A percentile compares a stretch with the other conserved stretches of the same genome.
Conservation (phyloP, 495 filamentous ascomycete genomes). For the Penicillium lagena region DNA sequence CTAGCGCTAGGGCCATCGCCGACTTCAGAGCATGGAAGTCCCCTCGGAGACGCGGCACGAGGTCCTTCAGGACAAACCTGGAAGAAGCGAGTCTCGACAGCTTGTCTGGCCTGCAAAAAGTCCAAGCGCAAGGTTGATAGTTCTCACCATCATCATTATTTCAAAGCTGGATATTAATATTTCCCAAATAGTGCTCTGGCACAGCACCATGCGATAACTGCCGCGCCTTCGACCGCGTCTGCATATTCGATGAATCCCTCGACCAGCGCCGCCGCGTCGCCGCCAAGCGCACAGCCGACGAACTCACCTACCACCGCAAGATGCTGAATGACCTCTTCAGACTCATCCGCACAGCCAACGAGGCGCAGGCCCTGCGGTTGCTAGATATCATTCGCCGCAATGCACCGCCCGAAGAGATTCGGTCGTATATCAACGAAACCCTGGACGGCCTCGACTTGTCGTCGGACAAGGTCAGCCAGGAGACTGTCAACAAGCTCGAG, state of each 20-base stretch:
- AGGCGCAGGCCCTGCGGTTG: slow-evolving; percentile 19
- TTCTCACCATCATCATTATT: not conserved
- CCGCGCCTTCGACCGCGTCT: slow-evolving; percentile 30
- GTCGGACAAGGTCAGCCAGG: slow-evolving; percentile 3
- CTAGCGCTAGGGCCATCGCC: slow-evolving; percentile 25
- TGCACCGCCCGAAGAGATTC: slow-evolving; percentile 30
- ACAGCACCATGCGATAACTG: slow-evolving; percentile 37
- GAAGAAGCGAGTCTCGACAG: slow-evolving; percentile 42
- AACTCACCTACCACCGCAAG: slow-evolving; percentile 38
- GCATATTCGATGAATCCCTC: slow-evolving; percentile 41
- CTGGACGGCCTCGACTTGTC: slow-evolving; percentile 15
- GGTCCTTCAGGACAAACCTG: slow-evolving; percentile 5
- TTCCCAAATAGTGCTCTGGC: slow-evolving; percentile 30
- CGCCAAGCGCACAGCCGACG: slow-evolving; percentile 40
- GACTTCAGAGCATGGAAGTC: slow-evolving; percentile 12
- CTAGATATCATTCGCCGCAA: slow-evolving; percentile 33
- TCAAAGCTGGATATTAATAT: not conserved
- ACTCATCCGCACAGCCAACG: slow-evolving; percentile 29
- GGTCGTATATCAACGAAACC: slow-evolving; percentile 26
- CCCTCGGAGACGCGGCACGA: slow-evolving; percentile 11
- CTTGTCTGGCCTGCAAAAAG: slow-evolving; percentile 42
- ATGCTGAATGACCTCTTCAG: slow-evolving; percentile 34
- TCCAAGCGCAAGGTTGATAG: slow-evolving; percentile 37
- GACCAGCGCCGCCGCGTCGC: slow-evolving; percentile 44
- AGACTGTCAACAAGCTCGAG: slow-evolving; percentile 21